Evolutionary conservation across 345 rosid genomes (phyloP), one percentile per base, ranked within the genome.

Genomic region (Citrus australasica): DNA sequence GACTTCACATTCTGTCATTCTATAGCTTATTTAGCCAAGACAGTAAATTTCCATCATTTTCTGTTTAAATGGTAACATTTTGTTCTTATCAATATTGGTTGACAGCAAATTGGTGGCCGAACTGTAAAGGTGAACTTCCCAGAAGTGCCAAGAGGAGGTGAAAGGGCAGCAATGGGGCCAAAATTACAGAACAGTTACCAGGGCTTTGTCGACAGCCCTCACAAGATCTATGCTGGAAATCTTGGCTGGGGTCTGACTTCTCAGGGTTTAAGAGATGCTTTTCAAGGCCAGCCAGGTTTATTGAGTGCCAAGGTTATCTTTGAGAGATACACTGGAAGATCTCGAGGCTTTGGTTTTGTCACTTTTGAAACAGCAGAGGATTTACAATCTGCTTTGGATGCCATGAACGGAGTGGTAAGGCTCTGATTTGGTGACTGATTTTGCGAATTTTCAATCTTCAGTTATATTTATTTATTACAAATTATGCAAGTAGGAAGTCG

Each of bases 91-190:
- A 42, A 32, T 69, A 17, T 17, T 80, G 81, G 19, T 80, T 70
- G 42, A 58, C 88, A 96, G 98, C 94, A 89, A 95, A 72, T 96
- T 71, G 97, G 97, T 65, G 97, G 98, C 75, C 81, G 97, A 55
- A 88, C 92, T 2, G 89, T 88, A 79, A 93, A 81, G 85, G 98
- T 96, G 81, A 96, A 94, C 92, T 90, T 91, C 83, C 98, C 97
- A 8, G 97, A 93, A 84, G 99, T 93, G 70, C 98, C 99, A 22
- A 90, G 84, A 84, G 99, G 99, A 76, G 98, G 94, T 13, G 98
- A 95, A 81, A 89, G 92, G 80, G 93, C 88, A 78, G 83, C 92
- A n/a, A 85, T 90, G 92, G 86, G 88, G 22, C 87, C 88, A 17
- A 88, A 78, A 78, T 87, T 94, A 76, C 76, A 84, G 75, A 91